Conservation (phyloP, 306 rosid genomes). For the Acacia confusa region DNA sequence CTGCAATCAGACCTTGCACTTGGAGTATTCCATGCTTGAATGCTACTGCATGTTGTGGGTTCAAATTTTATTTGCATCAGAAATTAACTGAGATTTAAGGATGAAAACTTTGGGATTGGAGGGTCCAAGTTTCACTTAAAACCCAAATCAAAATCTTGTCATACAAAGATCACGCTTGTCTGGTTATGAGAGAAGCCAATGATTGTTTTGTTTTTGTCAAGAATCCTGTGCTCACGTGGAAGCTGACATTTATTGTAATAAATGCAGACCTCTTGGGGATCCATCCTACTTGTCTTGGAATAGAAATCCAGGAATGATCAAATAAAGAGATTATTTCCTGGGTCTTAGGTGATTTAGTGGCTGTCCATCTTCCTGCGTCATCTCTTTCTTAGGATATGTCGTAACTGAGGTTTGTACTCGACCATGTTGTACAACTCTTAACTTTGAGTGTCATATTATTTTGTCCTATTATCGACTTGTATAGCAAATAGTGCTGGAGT, state of each 20-base stretch:
- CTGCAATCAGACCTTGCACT: neutral
- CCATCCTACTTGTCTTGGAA: conserved; percentile 91
- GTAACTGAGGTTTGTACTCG: conserved; percentile 10
- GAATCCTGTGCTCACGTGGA: neutral
- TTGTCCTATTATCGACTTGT: neutral
- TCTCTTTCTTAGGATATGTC: neutral
- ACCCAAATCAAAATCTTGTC: neutral
- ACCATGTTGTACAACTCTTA: conserved; percentile 11
- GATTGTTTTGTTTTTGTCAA: neutral
- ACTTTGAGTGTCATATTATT: neutral
- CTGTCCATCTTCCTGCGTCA: conserved; percentile 9
- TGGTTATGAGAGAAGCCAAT: neutral
- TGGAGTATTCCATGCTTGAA: neutral
- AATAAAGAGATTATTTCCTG: conserved; percentile 28
- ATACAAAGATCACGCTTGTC: neutral
- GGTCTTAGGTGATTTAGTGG: conserved; percentile 14
- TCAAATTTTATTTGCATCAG: neutral
- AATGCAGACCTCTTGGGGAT: conserved; percentile 89
- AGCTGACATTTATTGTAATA: conserved; percentile 35
- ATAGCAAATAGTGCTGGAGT: neutral
- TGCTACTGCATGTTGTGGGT: conserved; percentile 1
- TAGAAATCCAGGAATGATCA: conserved; percentile 42
- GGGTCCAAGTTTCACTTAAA: neutral
- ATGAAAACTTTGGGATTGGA: neutral
- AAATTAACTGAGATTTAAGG: neutral